Percentiles rank a stretch among this genome's conserved stretches.
These are phyloP conservation scores for Lenzites betulinus DNA, from an alignment of 768 basidiomycete species.

Conservation along the genomic window DNA sequence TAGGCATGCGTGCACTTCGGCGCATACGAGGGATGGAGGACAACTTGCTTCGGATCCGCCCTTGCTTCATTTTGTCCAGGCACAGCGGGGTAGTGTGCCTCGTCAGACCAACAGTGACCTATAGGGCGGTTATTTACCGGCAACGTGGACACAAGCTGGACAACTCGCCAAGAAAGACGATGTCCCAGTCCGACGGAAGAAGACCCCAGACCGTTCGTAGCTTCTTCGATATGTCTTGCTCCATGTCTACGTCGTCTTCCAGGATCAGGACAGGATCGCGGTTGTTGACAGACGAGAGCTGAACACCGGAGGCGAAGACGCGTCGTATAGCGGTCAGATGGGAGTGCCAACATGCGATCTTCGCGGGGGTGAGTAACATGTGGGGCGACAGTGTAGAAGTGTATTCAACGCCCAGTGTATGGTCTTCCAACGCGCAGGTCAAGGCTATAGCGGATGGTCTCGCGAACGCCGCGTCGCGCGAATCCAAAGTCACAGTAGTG, in stretches of 20 bases:
- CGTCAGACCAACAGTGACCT: conserved; percentile 85
- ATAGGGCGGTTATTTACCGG: conserved; percentile 1
- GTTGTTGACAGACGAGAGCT: conserved; percentile 26
- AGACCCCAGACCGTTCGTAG: conserved; percentile 47
- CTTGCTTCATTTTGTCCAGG: not conserved
- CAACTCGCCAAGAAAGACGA: conserved; percentile 63
- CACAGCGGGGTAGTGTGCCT: conserved; percentile 48
- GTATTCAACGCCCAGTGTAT: conserved; percentile 29
- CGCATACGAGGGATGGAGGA: conserved; percentile 56
- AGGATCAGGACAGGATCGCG: conserved; percentile 51
- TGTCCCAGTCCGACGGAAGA: conserved; percentile 68
- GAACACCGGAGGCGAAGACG: conserved; percentile 35
- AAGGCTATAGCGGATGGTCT: conserved; percentile 28
- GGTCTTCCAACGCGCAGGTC: conserved; percentile 41
- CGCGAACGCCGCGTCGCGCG: not conserved
- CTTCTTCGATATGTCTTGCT: conserved; percentile 53
- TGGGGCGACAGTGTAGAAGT: conserved; percentile 43
- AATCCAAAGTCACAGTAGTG: too few species aligned
- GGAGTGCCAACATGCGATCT: conserved; percentile 74
- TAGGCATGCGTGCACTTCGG: conserved; percentile 81
- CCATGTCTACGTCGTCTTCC: conserved; percentile 83
- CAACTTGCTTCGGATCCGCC: not conserved
- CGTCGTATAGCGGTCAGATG: conserved; percentile 55
- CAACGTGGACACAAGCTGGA: not conserved
- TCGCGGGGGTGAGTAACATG: conserved; percentile 55